Evolutionary conservation across 257 asterid species (phyloP).

Genomic region (Solanum chiquidenum): DNA sequence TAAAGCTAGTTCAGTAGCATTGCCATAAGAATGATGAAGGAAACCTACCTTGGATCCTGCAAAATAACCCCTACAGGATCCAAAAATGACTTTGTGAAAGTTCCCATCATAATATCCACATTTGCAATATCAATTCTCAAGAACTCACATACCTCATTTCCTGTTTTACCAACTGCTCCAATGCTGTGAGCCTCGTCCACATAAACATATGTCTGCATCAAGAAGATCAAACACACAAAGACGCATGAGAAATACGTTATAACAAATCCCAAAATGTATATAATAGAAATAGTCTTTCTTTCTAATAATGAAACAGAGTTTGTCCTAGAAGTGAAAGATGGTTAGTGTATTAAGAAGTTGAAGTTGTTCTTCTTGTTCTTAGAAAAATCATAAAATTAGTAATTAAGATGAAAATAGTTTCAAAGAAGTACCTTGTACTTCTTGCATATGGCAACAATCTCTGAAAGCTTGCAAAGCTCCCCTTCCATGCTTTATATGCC

Average conservation of each 20-base stretch:
- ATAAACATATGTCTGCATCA: constrained; percentile 64
- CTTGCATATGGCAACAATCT: constrained; percentile 88
- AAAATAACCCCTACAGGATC: constrained; percentile 97
- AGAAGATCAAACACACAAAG: neutral
- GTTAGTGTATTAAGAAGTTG: neutral
- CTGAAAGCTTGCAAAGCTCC: constrained; percentile 92
- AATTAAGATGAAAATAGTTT: neutral
- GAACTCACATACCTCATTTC: constrained; percentile 97
- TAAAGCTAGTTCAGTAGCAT: neutral
- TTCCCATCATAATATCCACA: constrained; percentile 97
- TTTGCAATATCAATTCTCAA: constrained; percentile 89
- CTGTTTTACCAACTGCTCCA: constrained; percentile 94
- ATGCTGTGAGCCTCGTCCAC: constrained; percentile 99
- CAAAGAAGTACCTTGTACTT: constrained; percentile 64
- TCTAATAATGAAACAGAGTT: neutral
- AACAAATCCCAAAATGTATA: neutral
- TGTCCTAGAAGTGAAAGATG: neutral
- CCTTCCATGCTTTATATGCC: constrained; percentile 99
- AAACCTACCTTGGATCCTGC: constrained; percentile 83
- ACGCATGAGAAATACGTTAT: neutral
- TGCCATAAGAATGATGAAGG: neutral
- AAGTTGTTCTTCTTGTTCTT: neutral
- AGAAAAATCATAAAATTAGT: neutral
- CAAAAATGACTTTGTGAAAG: constrained; percentile 97
- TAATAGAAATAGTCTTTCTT: neutral